phyloP scores from a whole-genome alignment of 106 monocot species.

The Allium cepa region DNA sequence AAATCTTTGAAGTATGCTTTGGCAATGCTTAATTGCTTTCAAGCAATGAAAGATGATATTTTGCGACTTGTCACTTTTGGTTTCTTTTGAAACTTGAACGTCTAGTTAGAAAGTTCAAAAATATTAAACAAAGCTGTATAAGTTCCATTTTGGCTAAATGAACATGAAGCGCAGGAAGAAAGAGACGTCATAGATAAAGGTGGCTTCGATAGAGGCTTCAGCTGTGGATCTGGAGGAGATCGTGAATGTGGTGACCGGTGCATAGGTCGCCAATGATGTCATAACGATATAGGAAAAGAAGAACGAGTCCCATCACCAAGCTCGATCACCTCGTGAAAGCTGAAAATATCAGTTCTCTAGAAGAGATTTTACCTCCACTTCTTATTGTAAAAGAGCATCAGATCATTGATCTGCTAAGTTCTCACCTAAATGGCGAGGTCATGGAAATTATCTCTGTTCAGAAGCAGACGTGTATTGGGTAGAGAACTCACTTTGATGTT shows the following conservation, averaged over 20 bases:
- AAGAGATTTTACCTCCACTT: slow-evolving; percentile 49
- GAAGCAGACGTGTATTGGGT: slow-evolving; percentile 17
- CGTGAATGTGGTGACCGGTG: slow-evolving; percentile 14
- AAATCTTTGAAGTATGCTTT: no score
- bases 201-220: slow-evolving; percentile 6
- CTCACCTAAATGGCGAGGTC: slow-evolving; percentile 17
- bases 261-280: slow-evolving; percentile 22
- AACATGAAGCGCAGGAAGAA: not conserved
- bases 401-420: slow-evolving; percentile 13
- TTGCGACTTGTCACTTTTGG: no score
- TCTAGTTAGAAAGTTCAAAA: no score
- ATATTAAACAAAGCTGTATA: no score
- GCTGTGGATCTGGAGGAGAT: slow-evolving; percentile 7
- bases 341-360: slow-evolving; percentile 17
- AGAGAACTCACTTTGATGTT: slow-evolving; percentile 51
- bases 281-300: slow-evolving; percentile 16
- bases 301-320: slow-evolving; percentile 47
- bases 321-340: slow-evolving; percentile 47
- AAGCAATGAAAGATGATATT: no score
- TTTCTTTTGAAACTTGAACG: no score
- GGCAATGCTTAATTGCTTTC: no score
- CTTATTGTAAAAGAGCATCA: slow-evolving; percentile 51
- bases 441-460: slow-evolving; percentile 23
- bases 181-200: slow-evolving; percentile 5
- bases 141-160: no score